phyloP scores from a whole-genome alignment of 2,329 filamentous ascomycete genomes.

The Cyphellophora attinorum region DNA sequence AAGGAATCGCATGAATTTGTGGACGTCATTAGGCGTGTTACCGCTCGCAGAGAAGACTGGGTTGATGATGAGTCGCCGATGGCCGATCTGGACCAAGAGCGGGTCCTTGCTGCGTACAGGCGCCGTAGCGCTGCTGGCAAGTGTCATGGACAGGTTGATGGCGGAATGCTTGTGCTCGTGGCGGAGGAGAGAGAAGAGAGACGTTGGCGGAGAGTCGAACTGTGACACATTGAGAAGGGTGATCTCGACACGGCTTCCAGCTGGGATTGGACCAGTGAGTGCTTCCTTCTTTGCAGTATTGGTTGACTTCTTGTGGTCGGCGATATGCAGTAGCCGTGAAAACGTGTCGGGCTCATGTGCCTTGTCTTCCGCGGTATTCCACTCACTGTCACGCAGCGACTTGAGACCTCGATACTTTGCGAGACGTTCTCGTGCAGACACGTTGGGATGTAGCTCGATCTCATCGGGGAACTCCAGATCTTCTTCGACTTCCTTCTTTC shows the following conservation, averaged over 20 bases:
- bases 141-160: slow-evolving; percentile 79
- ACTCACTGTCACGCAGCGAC: slow-evolving; percentile 75
- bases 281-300: slow-evolving; percentile 71
- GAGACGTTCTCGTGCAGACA: slow-evolving; percentile 75
- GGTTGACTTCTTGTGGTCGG: slow-evolving; percentile 80
- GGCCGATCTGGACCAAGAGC: slow-evolving; percentile 81
- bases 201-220: slow-evolving; percentile 50
- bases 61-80: slow-evolving; percentile 76
- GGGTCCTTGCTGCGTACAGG: slow-evolving; percentile 89
- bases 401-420: slow-evolving; percentile 85
- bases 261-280: slow-evolving; percentile 73
- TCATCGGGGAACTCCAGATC: slow-evolving; percentile 96
- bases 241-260: slow-evolving; percentile 68
- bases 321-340: slow-evolving; percentile 72
- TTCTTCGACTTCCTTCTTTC: slow-evolving; percentile 73
- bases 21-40: slow-evolving; percentile 88
- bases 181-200: slow-evolving; percentile 75
- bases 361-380: slow-evolving; percentile 81
- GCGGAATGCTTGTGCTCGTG: slow-evolving; percentile 93
- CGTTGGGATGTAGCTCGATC: slow-evolving; percentile 83
- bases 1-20: slow-evolving; percentile 89
- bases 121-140: slow-evolving; percentile 64
- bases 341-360: slow-evolving; percentile 85
- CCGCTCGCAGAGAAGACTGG: slow-evolving; percentile 85
- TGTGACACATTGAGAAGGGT: slow-evolving; percentile 1